phyloP scores from a whole-genome alignment of 257 asterid species.

The Fraxinus quadrangulata region DNA sequence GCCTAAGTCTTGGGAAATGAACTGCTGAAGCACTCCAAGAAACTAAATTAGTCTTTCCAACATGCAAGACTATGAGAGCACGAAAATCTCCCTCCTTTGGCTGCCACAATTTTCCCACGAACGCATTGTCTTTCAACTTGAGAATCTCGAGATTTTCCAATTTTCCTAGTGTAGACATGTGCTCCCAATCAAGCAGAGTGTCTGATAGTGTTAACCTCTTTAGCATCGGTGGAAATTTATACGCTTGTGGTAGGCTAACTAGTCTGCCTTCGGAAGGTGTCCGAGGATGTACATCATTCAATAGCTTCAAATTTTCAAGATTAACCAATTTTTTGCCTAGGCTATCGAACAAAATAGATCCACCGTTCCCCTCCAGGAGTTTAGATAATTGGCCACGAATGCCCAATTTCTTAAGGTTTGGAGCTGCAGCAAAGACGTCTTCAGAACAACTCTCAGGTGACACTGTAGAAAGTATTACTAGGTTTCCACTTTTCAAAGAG shows the following conservation, averaged over 20 bases:
- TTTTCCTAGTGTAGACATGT: slow-evolving; percentile 47
- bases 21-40: slow-evolving; percentile 41
- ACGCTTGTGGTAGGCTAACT: slow-evolving; percentile 33
- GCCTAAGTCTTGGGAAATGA: slow-evolving; percentile 46
- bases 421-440: slow-evolving; percentile 46
- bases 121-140: slow-evolving; percentile 51
- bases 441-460: slow-evolving; percentile 62
- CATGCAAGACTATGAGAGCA: slow-evolving; percentile 29
- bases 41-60: slow-evolving; percentile 48
- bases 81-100: slow-evolving; percentile 50
- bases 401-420: slow-evolving; percentile 48
- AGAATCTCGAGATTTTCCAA: slow-evolving; percentile 44
- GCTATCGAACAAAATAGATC: slow-evolving; percentile 40
- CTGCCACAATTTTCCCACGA: slow-evolving; percentile 43
- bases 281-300: slow-evolving; percentile 47
- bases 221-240: slow-evolving; percentile 41
- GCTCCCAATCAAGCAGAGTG: slow-evolving; percentile 50
- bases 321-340: slow-evolving; percentile 32
- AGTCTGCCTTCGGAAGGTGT: slow-evolving; percentile 39
- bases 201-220: slow-evolving; percentile 49
- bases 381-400: slow-evolving; percentile 45
- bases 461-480: slow-evolving; percentile 57
- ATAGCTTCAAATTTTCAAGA: slow-evolving; percentile 50
- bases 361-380: slow-evolving; percentile 37
- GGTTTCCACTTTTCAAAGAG: slow-evolving; percentile 17